A percentile compares a stretch with the other conserved stretches of the same genome.
Evolutionary conservation across 805 yeast genomes (phyloP).

Genomic region (Vanderwaltozyma verrucispora): DNA sequence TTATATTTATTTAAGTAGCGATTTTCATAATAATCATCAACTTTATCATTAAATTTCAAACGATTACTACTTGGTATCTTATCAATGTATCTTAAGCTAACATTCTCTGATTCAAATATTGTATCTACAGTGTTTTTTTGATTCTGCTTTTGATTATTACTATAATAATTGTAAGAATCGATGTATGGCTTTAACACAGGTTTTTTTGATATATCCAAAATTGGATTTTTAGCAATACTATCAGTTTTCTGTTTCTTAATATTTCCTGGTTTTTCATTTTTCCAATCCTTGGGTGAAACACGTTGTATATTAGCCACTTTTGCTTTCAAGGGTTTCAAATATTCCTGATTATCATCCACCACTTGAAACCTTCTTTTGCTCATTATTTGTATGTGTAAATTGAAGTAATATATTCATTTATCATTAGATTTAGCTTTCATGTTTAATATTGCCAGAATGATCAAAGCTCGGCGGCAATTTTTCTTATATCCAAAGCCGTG

Average conservation of each 20-base stretch:
- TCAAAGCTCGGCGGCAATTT: no score
- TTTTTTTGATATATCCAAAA: neutral
- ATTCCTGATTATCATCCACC: constrained; percentile 5
- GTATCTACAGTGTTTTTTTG: no score
- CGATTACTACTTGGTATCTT: no score
- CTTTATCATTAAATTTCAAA: neutral
- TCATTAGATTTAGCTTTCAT: no score
- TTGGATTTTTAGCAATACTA: neutral
- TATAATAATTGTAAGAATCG: neutral
- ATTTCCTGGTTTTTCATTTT: neutral
- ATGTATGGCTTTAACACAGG: neutral
- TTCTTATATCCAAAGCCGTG: no score
- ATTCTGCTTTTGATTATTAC: no score
- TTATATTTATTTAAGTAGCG: neutral
- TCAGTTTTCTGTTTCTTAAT: neutral
- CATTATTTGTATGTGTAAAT: no score
- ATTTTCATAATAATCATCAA: no score
- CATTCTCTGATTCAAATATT: constrained; percentile 1
- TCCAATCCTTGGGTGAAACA: neutral
- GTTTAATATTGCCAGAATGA: no score
- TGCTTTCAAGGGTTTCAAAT: constrained; percentile 8
- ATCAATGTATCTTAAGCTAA: neutral
- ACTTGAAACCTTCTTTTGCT: constrained; percentile 7
- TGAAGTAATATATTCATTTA: no score
- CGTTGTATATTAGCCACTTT: constrained; percentile 10